Percentiles rank a stretch among this genome's conserved stretches.
phyloP scores from a whole-genome alignment of 768 basidiomycete species.

The Collybia nuda region DNA sequence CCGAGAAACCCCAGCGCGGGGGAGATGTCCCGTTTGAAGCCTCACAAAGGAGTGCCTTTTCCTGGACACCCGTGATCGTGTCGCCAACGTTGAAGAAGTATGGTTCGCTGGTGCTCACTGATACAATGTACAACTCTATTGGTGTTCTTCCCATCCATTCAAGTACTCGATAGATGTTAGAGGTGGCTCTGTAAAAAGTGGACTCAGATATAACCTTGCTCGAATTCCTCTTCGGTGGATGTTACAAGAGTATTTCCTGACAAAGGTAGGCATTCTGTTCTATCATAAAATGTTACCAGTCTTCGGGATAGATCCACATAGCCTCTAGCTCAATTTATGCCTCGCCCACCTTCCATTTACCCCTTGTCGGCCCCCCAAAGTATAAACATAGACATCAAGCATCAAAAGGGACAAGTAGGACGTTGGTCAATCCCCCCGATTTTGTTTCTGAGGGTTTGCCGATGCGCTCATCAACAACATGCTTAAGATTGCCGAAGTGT shows the following conservation, averaged over 20 bases:
- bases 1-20: slow-evolving; percentile 37
- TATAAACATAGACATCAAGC: slow-evolving; percentile 14
- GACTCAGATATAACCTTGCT: slow-evolving; percentile 56
- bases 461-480: slow-evolving; percentile 61
- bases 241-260: slow-evolving; percentile 61
- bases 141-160: not conserved
- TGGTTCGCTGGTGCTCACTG: slow-evolving; percentile 82
- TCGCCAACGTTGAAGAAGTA: slow-evolving; percentile 71
- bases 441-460: slow-evolving; percentile 49
- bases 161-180: slow-evolving; percentile 56
- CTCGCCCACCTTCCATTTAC: slow-evolving; percentile 37
- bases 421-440: slow-evolving; percentile 23
- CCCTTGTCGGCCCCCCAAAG: slow-evolving; percentile 19
- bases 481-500: slow-evolving; percentile 40
- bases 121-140: slow-evolving; percentile 31
- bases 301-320: slow-evolving; percentile 45
- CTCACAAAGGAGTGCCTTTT: slow-evolving; percentile 30
- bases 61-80: slow-evolving; percentile 24
- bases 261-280: slow-evolving; percentile 61
- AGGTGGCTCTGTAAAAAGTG: slow-evolving; percentile 65
- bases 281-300: slow-evolving; percentile 42
- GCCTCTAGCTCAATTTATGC: slow-evolving; percentile 41
- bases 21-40: slow-evolving; percentile 41
- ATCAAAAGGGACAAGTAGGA: slow-evolving; percentile 18
- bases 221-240: slow-evolving; percentile 79